Conservation (phyloP, 2,329 filamentous ascomycete species). For the Trichoderma cornu-damae region DNA sequence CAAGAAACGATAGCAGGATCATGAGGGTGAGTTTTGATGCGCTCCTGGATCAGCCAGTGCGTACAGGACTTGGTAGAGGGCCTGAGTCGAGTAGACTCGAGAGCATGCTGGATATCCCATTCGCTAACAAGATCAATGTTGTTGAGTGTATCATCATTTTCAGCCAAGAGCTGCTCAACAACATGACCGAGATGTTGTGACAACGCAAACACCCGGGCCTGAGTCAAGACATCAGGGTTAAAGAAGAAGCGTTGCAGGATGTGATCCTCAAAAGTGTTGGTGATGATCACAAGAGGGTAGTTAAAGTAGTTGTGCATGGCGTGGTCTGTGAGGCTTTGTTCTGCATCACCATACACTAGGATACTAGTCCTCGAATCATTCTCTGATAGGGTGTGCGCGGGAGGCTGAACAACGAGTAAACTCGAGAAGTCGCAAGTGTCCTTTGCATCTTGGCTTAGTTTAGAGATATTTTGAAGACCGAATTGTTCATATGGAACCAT, state of each 20-base stretch:
- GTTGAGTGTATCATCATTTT: neutral
- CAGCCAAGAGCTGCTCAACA: neutral
- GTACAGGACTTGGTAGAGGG: constrained; percentile 12
- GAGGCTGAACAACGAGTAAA: constrained; percentile 20
- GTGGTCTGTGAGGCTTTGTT: neutral
- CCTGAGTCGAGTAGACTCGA: neutral
- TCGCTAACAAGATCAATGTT: neutral
- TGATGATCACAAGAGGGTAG: constrained; percentile 11
- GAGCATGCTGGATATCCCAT: constrained; percentile 13
- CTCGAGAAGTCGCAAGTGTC: constrained; percentile 20
- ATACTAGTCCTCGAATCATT: neutral
- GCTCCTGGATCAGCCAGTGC: constrained; percentile 17
- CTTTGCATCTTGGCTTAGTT: constrained; percentile 18
- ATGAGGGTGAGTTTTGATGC: neutral
- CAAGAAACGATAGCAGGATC: constrained; percentile 17
- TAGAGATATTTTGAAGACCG: constrained; percentile 22
- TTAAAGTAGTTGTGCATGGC: constrained; percentile 16
- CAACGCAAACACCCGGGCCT: neutral
- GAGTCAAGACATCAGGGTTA: neutral
- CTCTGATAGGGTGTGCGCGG: neutral
- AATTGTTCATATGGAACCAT: constrained; percentile 20
- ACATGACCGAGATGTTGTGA: constrained; percentile 10
- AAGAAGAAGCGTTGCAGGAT: constrained; percentile 8
- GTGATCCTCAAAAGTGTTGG: constrained; percentile 6
- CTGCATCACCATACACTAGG: neutral